These are phyloP conservation scores for Hymenotorrendiella dingleyae DNA, from an alignment of 2,329 filamentous ascomycete genomes.

Conservation along the genomic window DNA sequence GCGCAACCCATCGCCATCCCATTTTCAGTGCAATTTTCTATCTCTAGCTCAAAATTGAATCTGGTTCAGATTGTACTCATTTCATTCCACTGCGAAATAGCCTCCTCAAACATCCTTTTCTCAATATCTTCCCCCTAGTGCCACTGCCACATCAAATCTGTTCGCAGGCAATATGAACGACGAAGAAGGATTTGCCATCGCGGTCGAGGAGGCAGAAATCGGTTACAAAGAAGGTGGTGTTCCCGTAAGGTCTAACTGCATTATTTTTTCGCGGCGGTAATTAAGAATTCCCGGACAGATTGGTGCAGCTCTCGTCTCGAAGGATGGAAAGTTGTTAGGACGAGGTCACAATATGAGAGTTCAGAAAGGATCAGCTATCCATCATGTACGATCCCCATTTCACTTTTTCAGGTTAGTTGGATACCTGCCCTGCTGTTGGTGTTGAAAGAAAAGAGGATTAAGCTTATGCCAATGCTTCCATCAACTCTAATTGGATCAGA, in stretches of 20 bases:
- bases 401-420: not conserved
- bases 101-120: no score
- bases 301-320: constrained; percentile 55
- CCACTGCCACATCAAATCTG: no score
- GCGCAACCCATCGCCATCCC: no score
- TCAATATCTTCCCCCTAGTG: no score
- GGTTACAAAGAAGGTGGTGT: constrained; percentile 43
- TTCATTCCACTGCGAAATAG: no score
- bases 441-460: not conserved
- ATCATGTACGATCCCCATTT: constrained; percentile 52
- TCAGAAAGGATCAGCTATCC: constrained; percentile 63
- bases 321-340: constrained; percentile 64
- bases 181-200: constrained; percentile 38
- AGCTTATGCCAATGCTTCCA: no score
- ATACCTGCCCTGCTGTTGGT: not conserved
- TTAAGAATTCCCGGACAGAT: no score
- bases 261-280: no score
- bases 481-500: no score
- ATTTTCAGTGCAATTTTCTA: no score
- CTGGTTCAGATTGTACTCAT: no score
- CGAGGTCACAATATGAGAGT: constrained; percentile 71
- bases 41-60: no score
- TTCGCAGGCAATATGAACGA: constrained; percentile 38
- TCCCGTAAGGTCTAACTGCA: constrained; percentile 39
- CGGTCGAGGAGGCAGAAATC: constrained; percentile 41